These are phyloP conservation scores for Alternaria triticina DNA, from an alignment of 2,329 filamentous ascomycete species.

Conservation along the genomic window DNA sequence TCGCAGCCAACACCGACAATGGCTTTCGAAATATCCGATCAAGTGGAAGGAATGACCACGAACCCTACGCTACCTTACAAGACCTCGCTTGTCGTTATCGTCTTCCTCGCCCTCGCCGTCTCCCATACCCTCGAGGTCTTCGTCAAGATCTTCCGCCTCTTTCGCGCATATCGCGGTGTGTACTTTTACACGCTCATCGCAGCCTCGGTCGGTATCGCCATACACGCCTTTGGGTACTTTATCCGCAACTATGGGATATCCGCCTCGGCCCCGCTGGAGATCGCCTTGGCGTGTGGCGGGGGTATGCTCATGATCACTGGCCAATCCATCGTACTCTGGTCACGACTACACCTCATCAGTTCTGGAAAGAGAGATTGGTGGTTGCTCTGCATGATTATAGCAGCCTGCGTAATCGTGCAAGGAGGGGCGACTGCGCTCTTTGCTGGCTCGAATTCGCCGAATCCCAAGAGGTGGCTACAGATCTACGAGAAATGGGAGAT, in stretches of 20 bases:
- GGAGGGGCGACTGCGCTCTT: slow-evolving; percentile 60
- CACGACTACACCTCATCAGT: slow-evolving; percentile 47
- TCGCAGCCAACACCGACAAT: neutral
- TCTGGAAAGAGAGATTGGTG: slow-evolving; percentile 27
- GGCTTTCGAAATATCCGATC: neutral
- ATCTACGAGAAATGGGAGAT: slow-evolving; percentile 43
- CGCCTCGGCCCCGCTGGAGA: slow-evolving; percentile 40
- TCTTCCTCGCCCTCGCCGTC: slow-evolving; percentile 22
- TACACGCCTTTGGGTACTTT: slow-evolving; percentile 19
- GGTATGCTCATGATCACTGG: slow-evolving; percentile 67
- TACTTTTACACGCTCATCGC: slow-evolving; percentile 24
- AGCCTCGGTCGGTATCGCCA: slow-evolving; percentile 18
- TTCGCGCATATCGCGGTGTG: slow-evolving; percentile 15
- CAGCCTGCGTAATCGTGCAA: slow-evolving; percentile 44
- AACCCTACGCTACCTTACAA: slow-evolving; percentile 7
- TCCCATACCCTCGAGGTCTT: slow-evolving; percentile 27
- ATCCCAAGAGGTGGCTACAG: slow-evolving; percentile 10
- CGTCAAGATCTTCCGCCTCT: slow-evolving; percentile 19
- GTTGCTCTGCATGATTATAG: slow-evolving; percentile 62
- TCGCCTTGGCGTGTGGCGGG: slow-evolving; percentile 55
- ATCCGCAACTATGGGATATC: slow-evolving; percentile 16
- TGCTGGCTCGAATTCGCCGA: slow-evolving; percentile 53
- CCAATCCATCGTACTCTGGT: slow-evolving; percentile 66
- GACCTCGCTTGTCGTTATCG: slow-evolving; percentile 12
- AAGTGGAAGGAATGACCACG: slow-evolving; percentile 11